Percentiles rank a stretch among this genome's conserved stretches.
These are phyloP conservation scores for Omphalea diandra DNA, from an alignment of 441 rosid species.

Conservation along the genomic window DNA sequence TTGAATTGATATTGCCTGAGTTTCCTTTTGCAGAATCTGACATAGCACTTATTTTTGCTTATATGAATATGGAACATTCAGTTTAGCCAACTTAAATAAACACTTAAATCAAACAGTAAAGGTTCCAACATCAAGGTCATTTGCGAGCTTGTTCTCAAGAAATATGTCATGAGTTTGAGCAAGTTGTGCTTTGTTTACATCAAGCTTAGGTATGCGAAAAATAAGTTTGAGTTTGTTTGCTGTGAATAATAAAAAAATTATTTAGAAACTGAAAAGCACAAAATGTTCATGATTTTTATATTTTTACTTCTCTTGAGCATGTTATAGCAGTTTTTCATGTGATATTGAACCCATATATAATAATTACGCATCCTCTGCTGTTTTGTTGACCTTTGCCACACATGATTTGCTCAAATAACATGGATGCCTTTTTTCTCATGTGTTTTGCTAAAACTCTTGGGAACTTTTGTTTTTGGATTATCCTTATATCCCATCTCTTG, in stretches of 20 bases:
- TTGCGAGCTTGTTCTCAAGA: not conserved
- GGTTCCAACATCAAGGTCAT: too few species aligned
- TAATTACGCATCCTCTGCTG: too few species aligned
- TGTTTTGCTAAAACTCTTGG: not conserved
- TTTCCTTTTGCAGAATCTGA: not conserved
- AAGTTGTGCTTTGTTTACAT: not conserved
- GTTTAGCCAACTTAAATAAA: not conserved
- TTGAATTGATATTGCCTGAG: not conserved
- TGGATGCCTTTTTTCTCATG: not conserved
- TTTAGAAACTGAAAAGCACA: too few species aligned
- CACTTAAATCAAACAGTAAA: not conserved
- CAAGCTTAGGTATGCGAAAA: not conserved
- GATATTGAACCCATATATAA: too few species aligned
- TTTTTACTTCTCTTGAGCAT: too few species aligned
- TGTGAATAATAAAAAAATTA: too few species aligned
- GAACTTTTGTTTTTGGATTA: not conserved
- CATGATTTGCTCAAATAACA: too few species aligned
- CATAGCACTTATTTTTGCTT: not conserved
- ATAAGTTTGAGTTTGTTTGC: too few species aligned
- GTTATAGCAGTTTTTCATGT: too few species aligned
- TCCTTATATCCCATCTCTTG: not conserved
- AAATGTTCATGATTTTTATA: too few species aligned
- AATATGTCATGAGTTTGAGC: not conserved
- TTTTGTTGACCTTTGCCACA: too few species aligned
- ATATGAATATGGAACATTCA: not conserved